Evolutionary conservation across 371 early-diverging fungal species (phyloP), one percentile per base, ranked within the genome.

Genomic region (Globomyces sp.): DNA sequence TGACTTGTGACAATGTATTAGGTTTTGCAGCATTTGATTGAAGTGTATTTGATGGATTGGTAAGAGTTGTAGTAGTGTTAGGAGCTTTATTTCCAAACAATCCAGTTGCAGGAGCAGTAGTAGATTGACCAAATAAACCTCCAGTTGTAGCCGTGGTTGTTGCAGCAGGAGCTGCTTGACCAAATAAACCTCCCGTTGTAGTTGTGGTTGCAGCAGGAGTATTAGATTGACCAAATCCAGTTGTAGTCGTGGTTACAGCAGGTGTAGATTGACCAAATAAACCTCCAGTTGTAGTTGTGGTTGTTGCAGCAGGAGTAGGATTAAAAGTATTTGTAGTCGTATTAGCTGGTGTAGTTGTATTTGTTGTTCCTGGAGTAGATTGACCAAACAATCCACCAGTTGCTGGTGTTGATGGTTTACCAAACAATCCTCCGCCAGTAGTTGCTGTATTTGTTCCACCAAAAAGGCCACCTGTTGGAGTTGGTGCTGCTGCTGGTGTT

Each of bases 401-500:
- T 36, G 58, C 58, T 58, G 58, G 58, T 1, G 52, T 51, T 1
- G 8, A 9, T 8, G 57, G 8, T 10, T 58, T 58, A 34, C 58
- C 58, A 58, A 58, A 58, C 37, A 58, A 36, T 46, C 58, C 58
- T 13, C 58, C 58, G 39, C 36, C 37, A 1, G 57, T n/a, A 9
- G 58, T 11, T 58, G 10, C 13, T 5, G 5, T 58, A 44, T n/a
- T 13, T 34, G 58, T 46, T 5, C 13, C 39, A 13, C 58, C 58
- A 58, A 58, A 55, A 6, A 34, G 5, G 0, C 58, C 58, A 1
- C 44, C 58, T 34, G 58, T 24, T 1, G 44, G 44, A 24, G 24
- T 24, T 24, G 24, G 24, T 24, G 24, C 24, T 24, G 24, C 24
- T 24, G 24, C 24, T 24, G 24, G 24, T 24, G 24, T 24, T 24